Evolutionary conservation across 2,329 filamentous ascomycete genomes (phyloP), one percentile per base, ranked within the genome.

Genomic region (Verticillium zaregamsianum): DNA sequence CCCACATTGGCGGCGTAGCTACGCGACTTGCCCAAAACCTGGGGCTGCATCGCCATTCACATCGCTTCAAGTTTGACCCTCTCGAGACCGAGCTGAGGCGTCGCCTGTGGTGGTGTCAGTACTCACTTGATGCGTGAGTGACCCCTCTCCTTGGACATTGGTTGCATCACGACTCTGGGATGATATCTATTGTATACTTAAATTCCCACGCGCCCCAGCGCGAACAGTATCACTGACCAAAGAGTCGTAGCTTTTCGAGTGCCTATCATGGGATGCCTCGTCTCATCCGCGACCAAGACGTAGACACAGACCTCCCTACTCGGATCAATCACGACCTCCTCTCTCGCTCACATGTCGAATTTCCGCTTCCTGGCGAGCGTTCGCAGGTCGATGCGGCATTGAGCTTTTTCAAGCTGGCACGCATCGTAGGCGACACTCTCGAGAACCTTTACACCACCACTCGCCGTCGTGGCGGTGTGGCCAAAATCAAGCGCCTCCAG

Each of bases 71-170:
- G 14, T 70, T 69, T 11, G 66, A 69, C 5, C 68, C 69, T 1
- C 61, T 69, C 3, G 68, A 70, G 32, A 70, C 68, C 1, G 67
- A 70, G 17, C 59, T 70, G 1, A 55, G 69, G 33, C 63, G 68
- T 3, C 62, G 68, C 6, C 63, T 65, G 3, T 70, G 69, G 68
- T 70, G 67, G 69, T 69, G 68, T 6, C 68, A 70, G 25, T 70
- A 69, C 54, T 64, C 68, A 3, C 64, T 70, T 5, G 69, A 70
- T 23, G 56, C 63, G 67, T 70, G 59, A 17, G 68, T 57, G 8
- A 7, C n/a, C 31, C 17, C 11, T 25, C 11, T 17, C 25, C 3
- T 5, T 32, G 5, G 35, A 2, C 23, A 7, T 59, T 7, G 5
- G 33, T 14, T 35, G 33, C 33, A 9, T 35, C 33, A 14, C 14